A percentile compares a stretch with the other conserved stretches of the same genome.
Conservation (phyloP, 371 early-diverging fungal species). For the Batrachochytrium dendrobatidis region DNA sequence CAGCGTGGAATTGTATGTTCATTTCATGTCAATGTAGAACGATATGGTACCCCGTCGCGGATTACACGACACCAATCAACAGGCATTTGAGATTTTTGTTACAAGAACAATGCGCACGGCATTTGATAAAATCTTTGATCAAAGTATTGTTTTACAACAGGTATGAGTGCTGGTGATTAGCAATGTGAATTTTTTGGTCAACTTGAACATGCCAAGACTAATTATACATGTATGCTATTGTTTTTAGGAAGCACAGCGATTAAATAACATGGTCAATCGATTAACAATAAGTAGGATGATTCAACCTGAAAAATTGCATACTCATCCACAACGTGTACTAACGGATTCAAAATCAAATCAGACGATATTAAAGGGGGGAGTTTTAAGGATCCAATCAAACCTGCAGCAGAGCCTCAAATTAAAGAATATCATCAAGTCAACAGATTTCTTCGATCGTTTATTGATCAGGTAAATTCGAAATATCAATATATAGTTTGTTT, state of each 20-base stretch:
- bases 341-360: neutral
- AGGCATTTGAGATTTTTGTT: conserved; percentile 40
- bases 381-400: conserved; percentile 14
- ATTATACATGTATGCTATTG: neutral
- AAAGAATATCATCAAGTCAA: conserved; percentile 32
- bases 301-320: neutral
- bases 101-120: conserved; percentile 24
- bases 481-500: neutral
- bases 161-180: conserved; percentile 8
- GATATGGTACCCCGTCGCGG: conserved; percentile 46
- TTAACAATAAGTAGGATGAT: neutral
- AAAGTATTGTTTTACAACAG: neutral
- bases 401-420: conserved; percentile 14
- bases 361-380: neutral
- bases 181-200: conserved; percentile 4
- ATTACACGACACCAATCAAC: conserved; percentile 38
- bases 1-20: neutral
- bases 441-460: conserved; percentile 37
- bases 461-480: conserved; percentile 34
- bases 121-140: conserved; percentile 17
- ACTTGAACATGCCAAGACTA: neutral
- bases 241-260: neutral
- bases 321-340: neutral
- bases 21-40: conserved; percentile 16
- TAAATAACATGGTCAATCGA: conserved; percentile 8